These are phyloP conservation scores for Vitis vinifera DNA, from an alignment of 164 flowering plant species.

Conservation along the genomic window DNA sequence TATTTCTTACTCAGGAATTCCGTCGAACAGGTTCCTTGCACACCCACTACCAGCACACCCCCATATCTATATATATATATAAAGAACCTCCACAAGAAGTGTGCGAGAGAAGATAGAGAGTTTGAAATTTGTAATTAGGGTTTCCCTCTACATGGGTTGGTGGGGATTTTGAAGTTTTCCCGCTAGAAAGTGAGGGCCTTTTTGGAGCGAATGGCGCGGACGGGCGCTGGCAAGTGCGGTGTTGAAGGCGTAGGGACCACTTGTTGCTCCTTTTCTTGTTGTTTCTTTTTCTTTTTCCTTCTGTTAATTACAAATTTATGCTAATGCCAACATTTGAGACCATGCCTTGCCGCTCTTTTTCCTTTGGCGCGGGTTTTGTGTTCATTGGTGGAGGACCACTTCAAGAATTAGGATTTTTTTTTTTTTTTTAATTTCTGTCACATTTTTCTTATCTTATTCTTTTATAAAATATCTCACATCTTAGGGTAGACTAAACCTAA, in stretches of 20 bases:
- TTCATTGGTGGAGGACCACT: background rate
- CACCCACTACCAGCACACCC: background rate
- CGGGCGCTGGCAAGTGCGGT: too few species aligned
- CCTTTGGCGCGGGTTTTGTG: background rate
- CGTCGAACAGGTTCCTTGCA: slow-evolving; percentile 38
- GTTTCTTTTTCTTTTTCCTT: background rate
- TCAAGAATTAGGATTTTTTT: background rate
- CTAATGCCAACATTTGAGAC: too few species aligned
- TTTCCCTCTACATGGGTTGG: background rate
- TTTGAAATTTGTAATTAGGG: slow-evolving; percentile 13
- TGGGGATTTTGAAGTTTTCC: slow-evolving; percentile 16
- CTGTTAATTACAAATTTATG: too few species aligned
- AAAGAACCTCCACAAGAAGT: too few species aligned
- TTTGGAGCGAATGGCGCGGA: too few species aligned
- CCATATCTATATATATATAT: too few species aligned
- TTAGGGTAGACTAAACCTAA: too few species aligned
- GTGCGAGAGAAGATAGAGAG: slow-evolving; percentile 1
- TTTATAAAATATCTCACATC: background rate
- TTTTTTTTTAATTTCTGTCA: background rate
- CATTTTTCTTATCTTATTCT: background rate
- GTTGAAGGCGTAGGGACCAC: too few species aligned
- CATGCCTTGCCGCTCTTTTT: background rate
- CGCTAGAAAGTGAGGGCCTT: slow-evolving; percentile 15
- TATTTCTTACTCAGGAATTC: slow-evolving; percentile 23
- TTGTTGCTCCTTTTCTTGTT: too few species aligned